Percentiles rank a stretch among this genome's conserved stretches.
phyloP scores from a whole-genome alignment of 805 yeast genomes.

The Vanderwaltozyma verrucispora region DNA sequence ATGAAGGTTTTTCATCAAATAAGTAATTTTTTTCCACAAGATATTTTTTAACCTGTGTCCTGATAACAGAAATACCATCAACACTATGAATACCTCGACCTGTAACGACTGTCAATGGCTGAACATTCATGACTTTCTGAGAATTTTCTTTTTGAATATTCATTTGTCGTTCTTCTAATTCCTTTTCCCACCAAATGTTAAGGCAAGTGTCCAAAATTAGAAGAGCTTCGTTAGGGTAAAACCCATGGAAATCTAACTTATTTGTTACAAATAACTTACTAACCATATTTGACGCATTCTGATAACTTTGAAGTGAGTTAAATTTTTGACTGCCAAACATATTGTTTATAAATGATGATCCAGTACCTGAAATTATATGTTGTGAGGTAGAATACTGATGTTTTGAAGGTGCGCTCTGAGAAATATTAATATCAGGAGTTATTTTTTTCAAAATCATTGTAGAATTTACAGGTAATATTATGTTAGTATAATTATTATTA shows the following conservation, averaged over 20 bases:
- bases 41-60: slow-evolving; percentile 32
- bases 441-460: neutral
- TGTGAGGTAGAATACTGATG: too few relatives aligned
- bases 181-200: slow-evolving; percentile 54
- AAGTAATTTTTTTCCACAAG: slow-evolving; percentile 32
- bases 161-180: slow-evolving; percentile 34
- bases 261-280: slow-evolving; percentile 10
- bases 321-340: neutral
- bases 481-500: neutral
- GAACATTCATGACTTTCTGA: slow-evolving; percentile 31
- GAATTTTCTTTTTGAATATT: slow-evolving; percentile 31
- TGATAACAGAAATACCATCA: slow-evolving; percentile 44
- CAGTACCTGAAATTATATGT: too few relatives aligned
- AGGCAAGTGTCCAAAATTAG: slow-evolving; percentile 30
- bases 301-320: neutral
- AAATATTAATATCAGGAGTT: neutral
- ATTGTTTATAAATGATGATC: too few relatives aligned
- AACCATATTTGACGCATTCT: slow-evolving; percentile 5
- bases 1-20: slow-evolving; percentile 38
- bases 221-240: slow-evolving; percentile 39
- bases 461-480: neutral
- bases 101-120: slow-evolving; percentile 42
- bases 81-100: slow-evolving; percentile 65
- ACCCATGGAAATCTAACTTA: slow-evolving; percentile 48
- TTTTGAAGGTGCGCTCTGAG: too few relatives aligned